Percentiles rank a stretch among this genome's conserved stretches.
phyloP scores from a whole-genome alignment of 495 filamentous ascomycete genomes.

The Daldinia decipiens region DNA sequence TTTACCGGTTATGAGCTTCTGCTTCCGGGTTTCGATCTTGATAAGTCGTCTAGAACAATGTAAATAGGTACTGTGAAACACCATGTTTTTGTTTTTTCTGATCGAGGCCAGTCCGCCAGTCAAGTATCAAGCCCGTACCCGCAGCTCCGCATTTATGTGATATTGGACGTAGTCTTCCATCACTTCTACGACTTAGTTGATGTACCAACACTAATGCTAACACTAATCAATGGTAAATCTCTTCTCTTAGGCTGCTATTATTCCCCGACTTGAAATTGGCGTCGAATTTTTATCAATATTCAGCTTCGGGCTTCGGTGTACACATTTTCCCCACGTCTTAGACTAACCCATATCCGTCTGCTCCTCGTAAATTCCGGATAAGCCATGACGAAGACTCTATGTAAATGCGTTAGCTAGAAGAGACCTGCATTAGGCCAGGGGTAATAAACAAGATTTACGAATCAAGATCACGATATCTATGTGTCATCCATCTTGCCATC shows the following conservation, averaged over 20 bases:
- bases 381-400: slow-evolving; percentile 21
- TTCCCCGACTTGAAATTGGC: slow-evolving; percentile 19
- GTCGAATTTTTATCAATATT: slow-evolving; percentile 18
- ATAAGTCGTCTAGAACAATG: slow-evolving; percentile 2
- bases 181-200: slow-evolving; percentile 8
- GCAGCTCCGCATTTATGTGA: slow-evolving; percentile 1
- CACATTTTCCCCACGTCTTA: slow-evolving; percentile 14
- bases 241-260: slow-evolving; percentile 8
- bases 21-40: slow-evolving; percentile 1
- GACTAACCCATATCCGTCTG: slow-evolving; percentile 19
- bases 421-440: slow-evolving; percentile 33
- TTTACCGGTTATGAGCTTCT: neutral
- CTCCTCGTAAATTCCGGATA: slow-evolving; percentile 31
- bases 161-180: neutral
- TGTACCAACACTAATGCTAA: slow-evolving; percentile 13
- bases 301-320: slow-evolving; percentile 24
- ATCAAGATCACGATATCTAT: slow-evolving; percentile 9
- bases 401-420: slow-evolving; percentile 23
- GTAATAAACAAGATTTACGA: slow-evolving; percentile 21
- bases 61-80: neutral
- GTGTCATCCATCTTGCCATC: neutral
- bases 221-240: slow-evolving; percentile 10
- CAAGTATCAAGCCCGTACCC: slow-evolving; percentile 30
- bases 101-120: slow-evolving; percentile 19
- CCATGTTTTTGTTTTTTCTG: slow-evolving; percentile 14